phyloP scores from a whole-genome alignment of 2,329 filamentous ascomycete genomes.

The Zalaria obscura region DNA sequence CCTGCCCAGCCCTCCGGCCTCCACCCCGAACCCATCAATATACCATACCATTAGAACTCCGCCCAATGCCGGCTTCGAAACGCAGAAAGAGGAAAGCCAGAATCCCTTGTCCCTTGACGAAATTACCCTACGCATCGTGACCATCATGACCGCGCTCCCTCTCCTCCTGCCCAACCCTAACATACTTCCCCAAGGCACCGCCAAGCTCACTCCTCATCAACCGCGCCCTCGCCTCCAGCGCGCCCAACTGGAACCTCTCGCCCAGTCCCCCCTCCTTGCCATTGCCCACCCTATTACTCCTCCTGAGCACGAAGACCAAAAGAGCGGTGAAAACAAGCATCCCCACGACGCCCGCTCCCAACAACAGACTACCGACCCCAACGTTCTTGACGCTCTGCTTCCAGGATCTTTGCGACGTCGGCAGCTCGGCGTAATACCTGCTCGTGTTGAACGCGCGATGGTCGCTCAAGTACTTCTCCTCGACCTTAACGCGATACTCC shows the following conservation, averaged over 20 bases:
- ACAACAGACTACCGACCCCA: neutral
- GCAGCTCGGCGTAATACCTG: conserved; percentile 15
- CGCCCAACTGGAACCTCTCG: neutral
- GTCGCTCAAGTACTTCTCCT: conserved; percentile 11
- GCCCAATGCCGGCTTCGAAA: too few relatives aligned
- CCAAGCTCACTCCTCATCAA: conserved; percentile 6
- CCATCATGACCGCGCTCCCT: too few relatives aligned
- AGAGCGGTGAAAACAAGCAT: conserved; percentile 3
- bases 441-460: conserved; percentile 19
- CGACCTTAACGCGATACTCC: conserved; percentile 10
- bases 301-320: conserved; percentile 1
- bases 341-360: conserved; percentile 1
- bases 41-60: too few relatives aligned
- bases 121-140: too few relatives aligned
- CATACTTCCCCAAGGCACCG: conserved; percentile 7
- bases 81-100: too few relatives aligned
- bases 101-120: too few relatives aligned
- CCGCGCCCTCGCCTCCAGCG: conserved; percentile 2
- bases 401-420: neutral
- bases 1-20: too few relatives aligned
- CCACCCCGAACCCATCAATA: too few relatives aligned
- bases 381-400: neutral
- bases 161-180: conserved; percentile 9
- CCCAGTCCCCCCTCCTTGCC: too few relatives aligned
- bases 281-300: neutral